phyloP scores from a whole-genome alignment of 1,139 yeast genomes.

The Zygosaccharomyces pseudobailii region DNA sequence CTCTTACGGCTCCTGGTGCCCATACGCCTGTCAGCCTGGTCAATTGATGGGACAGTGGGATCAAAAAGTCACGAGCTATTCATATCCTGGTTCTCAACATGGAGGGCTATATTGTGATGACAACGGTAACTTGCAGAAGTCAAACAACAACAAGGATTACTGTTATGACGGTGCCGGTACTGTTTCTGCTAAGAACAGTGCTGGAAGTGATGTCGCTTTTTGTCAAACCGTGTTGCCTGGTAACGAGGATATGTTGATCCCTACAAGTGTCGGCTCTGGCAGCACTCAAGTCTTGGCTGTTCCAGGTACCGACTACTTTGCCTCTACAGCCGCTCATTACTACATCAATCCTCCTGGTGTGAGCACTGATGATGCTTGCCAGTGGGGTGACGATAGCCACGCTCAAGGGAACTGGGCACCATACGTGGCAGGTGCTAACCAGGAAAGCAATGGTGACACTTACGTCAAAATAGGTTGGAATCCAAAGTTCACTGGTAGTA shows the following conservation, averaged over 20 bases:
- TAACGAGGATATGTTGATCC: conserved; percentile 89
- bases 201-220: conserved; percentile 60
- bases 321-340: conserved; percentile 79
- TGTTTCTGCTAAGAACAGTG: conserved; percentile 53
- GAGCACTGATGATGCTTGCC: conserved; percentile 69
- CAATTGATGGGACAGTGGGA: conserved; percentile 79
- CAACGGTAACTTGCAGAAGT: conserved; percentile 63
- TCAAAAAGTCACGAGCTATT: conserved; percentile 50
- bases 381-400: conserved; percentile 68
- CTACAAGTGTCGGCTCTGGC: conserved; percentile 57
- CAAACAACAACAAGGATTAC: conserved; percentile 53
- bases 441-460: conserved; percentile 62
- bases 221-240: conserved; percentile 94
- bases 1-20: conserved; percentile 71
- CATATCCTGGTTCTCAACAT: conserved; percentile 66
- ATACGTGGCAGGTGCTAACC: conserved; percentile 86
- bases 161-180: conserved; percentile 78
- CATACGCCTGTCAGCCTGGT: conserved; percentile 86
- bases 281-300: conserved; percentile 59
- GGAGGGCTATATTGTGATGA: conserved; percentile 78
- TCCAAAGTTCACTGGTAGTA: conserved; percentile 68
- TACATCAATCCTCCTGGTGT: conserved; percentile 86
- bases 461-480: conserved; percentile 87
- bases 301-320: conserved; percentile 73
- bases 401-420: conserved; percentile 91